Conservation (phyloP, 2,329 filamentous ascomycete species). For the Clonostachys solani region DNA sequence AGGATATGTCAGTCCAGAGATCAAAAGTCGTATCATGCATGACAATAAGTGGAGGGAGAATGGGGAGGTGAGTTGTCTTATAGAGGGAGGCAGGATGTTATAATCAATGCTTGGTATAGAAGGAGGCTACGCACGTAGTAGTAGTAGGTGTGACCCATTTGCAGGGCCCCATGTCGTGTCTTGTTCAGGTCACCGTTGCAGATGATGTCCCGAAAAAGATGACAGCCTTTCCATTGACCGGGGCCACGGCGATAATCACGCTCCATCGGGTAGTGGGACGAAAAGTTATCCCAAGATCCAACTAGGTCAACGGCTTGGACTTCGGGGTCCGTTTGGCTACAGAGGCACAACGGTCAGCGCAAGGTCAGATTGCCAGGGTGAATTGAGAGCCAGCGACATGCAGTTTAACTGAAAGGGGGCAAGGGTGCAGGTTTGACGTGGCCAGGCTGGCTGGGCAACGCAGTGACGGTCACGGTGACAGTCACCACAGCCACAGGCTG, state of each 20-base stretch:
- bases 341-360: no score
- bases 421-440: no score
- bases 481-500: no score
- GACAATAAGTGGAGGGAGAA: slow-evolving; percentile 1
- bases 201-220: slow-evolving; percentile 80
- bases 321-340: slow-evolving; percentile 54
- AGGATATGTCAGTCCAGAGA: neutral
- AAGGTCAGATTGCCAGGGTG: no score
- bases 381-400: no score
- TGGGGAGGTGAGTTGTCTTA: neutral
- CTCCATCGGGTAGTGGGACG: slow-evolving; percentile 73
- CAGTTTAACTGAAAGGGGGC: no score
- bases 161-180: slow-evolving; percentile 72
- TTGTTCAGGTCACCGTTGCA: slow-evolving; percentile 59
- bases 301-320: slow-evolving; percentile 72
- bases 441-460: no score
- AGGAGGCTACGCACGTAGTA: slow-evolving; percentile 71
- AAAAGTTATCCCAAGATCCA: slow-evolving; percentile 96
- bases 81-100: no score
- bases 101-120: neutral
- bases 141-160: slow-evolving; percentile 92
- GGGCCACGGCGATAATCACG: slow-evolving; percentile 70
- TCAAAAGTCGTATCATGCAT: slow-evolving; percentile 3
- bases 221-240: slow-evolving; percentile 82
- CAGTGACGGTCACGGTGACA: no score